A percentile compares a stretch with the other conserved stretches of the same genome.
phyloP scores from a whole-genome alignment of 2,329 filamentous ascomycete genomes.

The Penicillium capsulatum region DNA sequence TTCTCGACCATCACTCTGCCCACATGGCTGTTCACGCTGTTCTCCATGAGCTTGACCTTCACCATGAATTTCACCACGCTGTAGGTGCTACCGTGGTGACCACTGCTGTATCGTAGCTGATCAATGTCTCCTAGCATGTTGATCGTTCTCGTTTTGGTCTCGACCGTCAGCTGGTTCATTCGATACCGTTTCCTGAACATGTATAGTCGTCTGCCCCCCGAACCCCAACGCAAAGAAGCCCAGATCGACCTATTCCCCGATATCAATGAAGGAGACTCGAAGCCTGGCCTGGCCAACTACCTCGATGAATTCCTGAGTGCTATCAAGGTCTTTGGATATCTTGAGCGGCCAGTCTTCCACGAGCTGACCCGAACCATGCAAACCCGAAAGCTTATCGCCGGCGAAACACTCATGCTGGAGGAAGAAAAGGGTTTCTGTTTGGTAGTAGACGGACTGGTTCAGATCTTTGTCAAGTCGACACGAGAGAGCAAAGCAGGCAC shows the following conservation, averaged over 20 bases:
- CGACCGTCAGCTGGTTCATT: slow-evolving; percentile 88
- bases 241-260: slow-evolving; percentile 94
- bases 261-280: slow-evolving; percentile 80
- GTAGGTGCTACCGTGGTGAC: slow-evolving; percentile 54
- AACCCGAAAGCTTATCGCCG: slow-evolving; percentile 90
- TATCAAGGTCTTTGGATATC: slow-evolving; percentile 97
- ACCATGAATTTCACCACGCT: slow-evolving; percentile 98
- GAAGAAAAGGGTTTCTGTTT: slow-evolving; percentile 98
- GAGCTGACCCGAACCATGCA: slow-evolving; percentile 98
- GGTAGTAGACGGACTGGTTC: slow-evolving; percentile 91
- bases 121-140: slow-evolving; percentile 55
- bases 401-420: slow-evolving; percentile 89
- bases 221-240: slow-evolving; percentile 92
- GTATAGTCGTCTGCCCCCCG: slow-evolving; percentile 88
- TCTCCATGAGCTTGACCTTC: slow-evolving; percentile 90
- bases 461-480: slow-evolving; percentile 96
- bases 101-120: slow-evolving; percentile 5
- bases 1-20: slow-evolving; percentile 86
- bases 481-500: slow-evolving; percentile 41
- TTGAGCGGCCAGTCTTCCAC: slow-evolving; percentile 95
- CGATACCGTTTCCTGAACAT: slow-evolving; percentile 95
- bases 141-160: slow-evolving; percentile 70
- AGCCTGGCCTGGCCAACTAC: slow-evolving; percentile 91
- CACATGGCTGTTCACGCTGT: slow-evolving; percentile 80
- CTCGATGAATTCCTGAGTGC: slow-evolving; percentile 96